Conservation (phyloP, 495 filamentous ascomycete genomes). For the Paragyromitra xinjiangensis region DNA sequence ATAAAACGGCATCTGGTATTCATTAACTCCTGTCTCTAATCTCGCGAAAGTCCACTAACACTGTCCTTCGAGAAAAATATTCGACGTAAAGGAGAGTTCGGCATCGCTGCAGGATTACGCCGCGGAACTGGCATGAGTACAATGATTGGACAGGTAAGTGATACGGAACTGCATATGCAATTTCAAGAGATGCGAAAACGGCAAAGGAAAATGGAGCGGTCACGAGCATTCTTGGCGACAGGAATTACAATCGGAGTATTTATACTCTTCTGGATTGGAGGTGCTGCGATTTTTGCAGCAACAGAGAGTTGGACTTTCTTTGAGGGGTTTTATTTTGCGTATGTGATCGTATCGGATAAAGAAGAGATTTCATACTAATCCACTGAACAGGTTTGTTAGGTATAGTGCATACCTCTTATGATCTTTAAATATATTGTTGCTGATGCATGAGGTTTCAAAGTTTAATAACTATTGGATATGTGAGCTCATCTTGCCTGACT, state of each 20-base stretch:
- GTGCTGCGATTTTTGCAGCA: conserved; percentile 18
- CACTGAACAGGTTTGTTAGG: conserved; percentile 23
- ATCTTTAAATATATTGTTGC: not conserved
- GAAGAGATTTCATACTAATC: not conserved
- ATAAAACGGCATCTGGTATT: conserved; percentile 26
- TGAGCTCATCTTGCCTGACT: not conserved
- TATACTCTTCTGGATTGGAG: conserved; percentile 25
- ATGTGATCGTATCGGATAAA: not conserved
- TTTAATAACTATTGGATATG: conserved; percentile 28
- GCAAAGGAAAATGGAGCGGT: conserved; percentile 15
- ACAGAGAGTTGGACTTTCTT: conserved; percentile 28
- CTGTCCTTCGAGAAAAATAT: not conserved
- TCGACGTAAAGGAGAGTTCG: not conserved
- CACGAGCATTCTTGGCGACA: conserved; percentile 4
- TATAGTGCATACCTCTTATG: not conserved
- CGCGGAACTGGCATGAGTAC: not conserved
- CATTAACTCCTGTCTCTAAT: not conserved
- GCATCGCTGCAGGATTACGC: conserved; percentile 15
- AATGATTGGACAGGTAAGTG: conserved; percentile 9
- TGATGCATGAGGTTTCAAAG: conserved; percentile 1
- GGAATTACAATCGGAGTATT: conserved; percentile 22
- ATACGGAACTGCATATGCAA: conserved; percentile 11
- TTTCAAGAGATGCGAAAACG: conserved; percentile 32
- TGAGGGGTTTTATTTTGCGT: conserved; percentile 34
- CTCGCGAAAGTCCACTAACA: not conserved